phyloP scores from a whole-genome alignment of 2,329 filamentous ascomycete genomes.

The Myriosclerotinia curreyana region DNA sequence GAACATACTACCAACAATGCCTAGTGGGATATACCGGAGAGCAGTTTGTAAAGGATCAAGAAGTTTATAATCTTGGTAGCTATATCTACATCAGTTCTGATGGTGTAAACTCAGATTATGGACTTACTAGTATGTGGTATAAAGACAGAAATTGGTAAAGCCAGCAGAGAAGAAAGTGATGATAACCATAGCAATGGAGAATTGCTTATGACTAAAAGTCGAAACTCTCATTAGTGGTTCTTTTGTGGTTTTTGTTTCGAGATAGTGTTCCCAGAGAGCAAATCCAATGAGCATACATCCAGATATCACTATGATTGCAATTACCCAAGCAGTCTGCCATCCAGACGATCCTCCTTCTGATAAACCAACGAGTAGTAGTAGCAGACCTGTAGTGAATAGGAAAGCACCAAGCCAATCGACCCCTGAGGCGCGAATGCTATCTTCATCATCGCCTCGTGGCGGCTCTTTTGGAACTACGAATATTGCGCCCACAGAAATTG shows the following conservation, averaged over 20 bases:
- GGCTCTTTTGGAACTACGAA: constrained; percentile 58
- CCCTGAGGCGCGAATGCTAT: constrained; percentile 39
- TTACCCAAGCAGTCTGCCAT: constrained; percentile 61
- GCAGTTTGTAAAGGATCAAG: constrained; percentile 63
- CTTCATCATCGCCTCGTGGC: constrained; percentile 26
- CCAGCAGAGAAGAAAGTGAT: constrained; percentile 64
- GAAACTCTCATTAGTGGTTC: constrained; percentile 65
- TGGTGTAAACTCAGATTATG: background rate
- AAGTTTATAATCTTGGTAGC: constrained; percentile 65
- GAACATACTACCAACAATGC: constrained; percentile 49
- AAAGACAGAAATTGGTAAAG: constrained; percentile 67
- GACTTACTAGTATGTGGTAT: constrained; percentile 58
- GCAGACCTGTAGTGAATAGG: constrained; percentile 59
- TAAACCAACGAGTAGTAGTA: constrained; percentile 63
- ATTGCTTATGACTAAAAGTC: constrained; percentile 57
- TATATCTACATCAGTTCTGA: constrained; percentile 15
- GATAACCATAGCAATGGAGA: constrained; percentile 61
- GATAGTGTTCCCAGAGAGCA: constrained; percentile 41
- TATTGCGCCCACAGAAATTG: constrained; percentile 54
- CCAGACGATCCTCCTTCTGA: constrained; percentile 68
- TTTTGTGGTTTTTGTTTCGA: constrained; percentile 49
- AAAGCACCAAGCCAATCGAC: constrained; percentile 67
- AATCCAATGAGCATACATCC: constrained; percentile 46
- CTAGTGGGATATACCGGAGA: constrained; percentile 65
- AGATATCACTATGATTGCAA: constrained; percentile 54